Percentiles rank a stretch among this genome's conserved stretches.
Evolutionary conservation across 2,329 filamentous ascomycete species (phyloP).

Genomic region (Talaromyces funiculosus): DNA sequence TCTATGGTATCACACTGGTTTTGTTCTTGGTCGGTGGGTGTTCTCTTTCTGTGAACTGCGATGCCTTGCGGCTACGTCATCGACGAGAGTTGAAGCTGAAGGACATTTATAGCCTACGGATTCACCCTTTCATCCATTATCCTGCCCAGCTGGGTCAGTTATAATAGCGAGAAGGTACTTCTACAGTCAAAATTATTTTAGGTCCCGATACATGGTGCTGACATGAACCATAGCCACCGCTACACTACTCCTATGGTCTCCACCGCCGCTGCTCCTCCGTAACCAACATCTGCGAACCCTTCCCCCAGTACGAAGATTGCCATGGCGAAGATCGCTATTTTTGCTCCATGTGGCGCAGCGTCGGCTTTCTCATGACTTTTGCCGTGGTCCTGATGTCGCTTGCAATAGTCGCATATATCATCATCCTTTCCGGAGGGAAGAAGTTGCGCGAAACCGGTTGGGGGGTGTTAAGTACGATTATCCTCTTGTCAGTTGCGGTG

Average conservation of each 20-base stretch:
- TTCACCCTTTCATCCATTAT: constrained; percentile 43
- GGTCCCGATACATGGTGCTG: background rate
- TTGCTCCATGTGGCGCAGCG: constrained; percentile 85
- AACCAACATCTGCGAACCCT: constrained; percentile 49
- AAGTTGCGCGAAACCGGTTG: constrained; percentile 76
- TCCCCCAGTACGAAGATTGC: constrained; percentile 65
- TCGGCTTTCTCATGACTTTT: constrained; percentile 83
- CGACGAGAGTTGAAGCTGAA: background rate
- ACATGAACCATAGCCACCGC: constrained; percentile 37
- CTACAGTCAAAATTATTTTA: background rate
- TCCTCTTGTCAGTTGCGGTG: constrained; percentile 60
- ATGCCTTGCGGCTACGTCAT: constrained; percentile 8
- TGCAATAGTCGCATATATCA: constrained; percentile 69
- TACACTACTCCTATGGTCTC: constrained; percentile 66
- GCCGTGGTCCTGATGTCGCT: constrained; percentile 76
- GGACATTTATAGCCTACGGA: constrained; percentile 32
- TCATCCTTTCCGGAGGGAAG: constrained; percentile 73
- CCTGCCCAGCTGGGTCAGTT: constrained; percentile 46
- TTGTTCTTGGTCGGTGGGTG: constrained; percentile 40
- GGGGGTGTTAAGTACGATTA: constrained; percentile 64
- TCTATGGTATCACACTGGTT: constrained; percentile 41
- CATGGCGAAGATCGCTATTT: constrained; percentile 64
- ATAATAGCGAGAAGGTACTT: constrained; percentile 39
- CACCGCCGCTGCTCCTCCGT: constrained; percentile 73
- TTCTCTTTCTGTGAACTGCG: background rate